Conservation (phyloP, 495 filamentous ascomycete genomes). For the Aspergillus leporis region DNA sequence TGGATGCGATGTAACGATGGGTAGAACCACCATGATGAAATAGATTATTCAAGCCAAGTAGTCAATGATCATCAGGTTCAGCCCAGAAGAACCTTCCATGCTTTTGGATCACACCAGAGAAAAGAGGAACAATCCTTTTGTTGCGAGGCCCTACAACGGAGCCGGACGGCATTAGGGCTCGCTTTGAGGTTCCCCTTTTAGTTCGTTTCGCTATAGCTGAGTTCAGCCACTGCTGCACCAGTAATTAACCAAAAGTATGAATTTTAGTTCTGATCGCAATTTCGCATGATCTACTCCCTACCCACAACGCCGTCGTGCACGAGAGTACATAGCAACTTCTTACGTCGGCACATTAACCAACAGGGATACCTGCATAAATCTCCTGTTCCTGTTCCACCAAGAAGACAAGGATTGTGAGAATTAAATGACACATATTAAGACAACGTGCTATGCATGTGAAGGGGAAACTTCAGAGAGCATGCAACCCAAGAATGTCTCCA, state of each 20-base stretch:
- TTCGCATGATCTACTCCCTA: not conserved
- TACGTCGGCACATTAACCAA: too few relatives aligned
- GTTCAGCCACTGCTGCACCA: not conserved
- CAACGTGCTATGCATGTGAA: too few relatives aligned
- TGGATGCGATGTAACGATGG: not conserved
- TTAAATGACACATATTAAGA: too few relatives aligned
- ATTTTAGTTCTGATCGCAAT: not conserved
- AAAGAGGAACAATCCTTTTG: too few relatives aligned
- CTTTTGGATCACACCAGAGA: too few relatives aligned
- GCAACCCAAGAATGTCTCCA: not conserved
- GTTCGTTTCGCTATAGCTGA: not conserved
- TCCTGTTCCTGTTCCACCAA: not conserved
- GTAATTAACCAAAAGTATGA: not conserved
- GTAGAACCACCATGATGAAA: too few relatives aligned
- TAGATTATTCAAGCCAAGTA: not conserved
- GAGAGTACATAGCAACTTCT: too few relatives aligned
- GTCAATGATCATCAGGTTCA: not conserved
- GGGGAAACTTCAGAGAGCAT: not conserved
- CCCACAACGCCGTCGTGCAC: not conserved
- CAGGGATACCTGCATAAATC: not conserved
- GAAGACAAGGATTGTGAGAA: too few relatives aligned
- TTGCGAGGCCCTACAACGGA: not conserved
- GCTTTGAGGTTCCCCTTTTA: not conserved
- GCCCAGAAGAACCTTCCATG: too few relatives aligned
- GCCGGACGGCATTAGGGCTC: not conserved